Conservation (phyloP, 2,329 filamentous ascomycete species). For the Calonectria crousiana region DNA sequence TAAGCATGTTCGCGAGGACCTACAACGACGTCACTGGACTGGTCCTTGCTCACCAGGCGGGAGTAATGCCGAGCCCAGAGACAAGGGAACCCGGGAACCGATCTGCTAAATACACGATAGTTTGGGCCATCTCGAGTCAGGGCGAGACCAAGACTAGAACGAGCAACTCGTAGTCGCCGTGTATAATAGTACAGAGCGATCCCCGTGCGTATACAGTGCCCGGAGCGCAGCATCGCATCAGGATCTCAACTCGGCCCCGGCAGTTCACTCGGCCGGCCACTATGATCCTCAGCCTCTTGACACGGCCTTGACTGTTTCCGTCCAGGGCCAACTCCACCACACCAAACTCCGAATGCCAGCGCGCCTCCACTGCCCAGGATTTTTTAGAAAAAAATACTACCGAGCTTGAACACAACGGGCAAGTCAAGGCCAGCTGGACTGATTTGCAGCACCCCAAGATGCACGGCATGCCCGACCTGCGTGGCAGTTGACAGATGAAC, state of each 20-base stretch:
- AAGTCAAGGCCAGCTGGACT: background rate
- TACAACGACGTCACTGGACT: background rate
- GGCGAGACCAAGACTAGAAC: background rate
- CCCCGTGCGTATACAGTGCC: background rate
- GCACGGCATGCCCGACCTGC: conserved; percentile 8
- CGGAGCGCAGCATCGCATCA: conserved; percentile 20
- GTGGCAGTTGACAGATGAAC: conserved; percentile 3
- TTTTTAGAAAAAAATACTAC: background rate
- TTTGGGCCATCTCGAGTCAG: background rate
- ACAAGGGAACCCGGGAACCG: conserved; percentile 7
- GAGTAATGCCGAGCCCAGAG: conserved; percentile 12
- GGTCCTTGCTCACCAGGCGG: background rate
- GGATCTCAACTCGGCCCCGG: conserved; percentile 19
- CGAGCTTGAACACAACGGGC: background rate
- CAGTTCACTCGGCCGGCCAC: conserved; percentile 23
- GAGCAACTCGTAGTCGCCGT: background rate
- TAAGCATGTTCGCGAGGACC: background rate
- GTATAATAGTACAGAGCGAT: background rate
- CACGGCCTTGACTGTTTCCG: conserved; percentile 23
- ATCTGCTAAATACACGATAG: background rate
- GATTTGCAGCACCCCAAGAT: conserved; percentile 1
- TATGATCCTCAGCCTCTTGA: conserved; percentile 21
- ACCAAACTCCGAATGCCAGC: background rate
- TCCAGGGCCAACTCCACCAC: conserved; percentile 17
- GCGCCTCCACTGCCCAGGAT: conserved; percentile 9